Evolutionary conservation across 129 eudicot species (phyloP), one percentile per base, ranked within the genome.

Genomic region (Saussurea involucrata): DNA sequence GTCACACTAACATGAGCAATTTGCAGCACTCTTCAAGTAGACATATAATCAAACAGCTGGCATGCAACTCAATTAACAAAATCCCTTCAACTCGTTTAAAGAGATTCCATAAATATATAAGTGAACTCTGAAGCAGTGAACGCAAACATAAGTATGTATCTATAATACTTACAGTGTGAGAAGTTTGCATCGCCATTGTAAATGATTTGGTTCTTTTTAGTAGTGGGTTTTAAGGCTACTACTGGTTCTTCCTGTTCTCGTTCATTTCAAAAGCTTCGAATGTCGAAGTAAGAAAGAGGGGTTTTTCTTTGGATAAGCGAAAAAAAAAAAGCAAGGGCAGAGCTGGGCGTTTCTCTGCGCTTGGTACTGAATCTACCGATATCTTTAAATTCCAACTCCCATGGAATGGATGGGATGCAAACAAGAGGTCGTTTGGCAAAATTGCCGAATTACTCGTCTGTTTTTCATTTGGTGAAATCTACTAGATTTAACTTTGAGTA

Each of bases 1-100:
- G 42, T 15, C 34, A 18, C 25, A 25, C 29, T 36, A 69, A 64
- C 65, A 24, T 33, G 72, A 64, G 66, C 66, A 71, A 79, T 71
- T 55, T 79, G 10, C 66, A 49, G 12, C 79, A 31, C 25, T 74
- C 4, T 34, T 63, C 65, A 69, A 21, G 18, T 20, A 37, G 71
- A 31, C 76, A 75, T 80, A n/a, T 74, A 11, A 81, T 74, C 80
- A 64, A 82, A 76, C 78, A 71, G 29, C 53, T 76, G 75, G 79
- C 32, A 32, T 65, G 68, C 77, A 75, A 25, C 66, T 61, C 9
- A 75, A 40, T 67, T 70, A 69, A 42, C 33, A 4, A 15, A 33
- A 60, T 11, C 34, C 68, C 5, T 60, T 44, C 5, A n/a, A 63
- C 27, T 5, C 1, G 53, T n/a, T 34, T 17, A 34, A 68, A 46